Conservation (phyloP, 495 filamentous ascomycete genomes). For the Neurospora tetraspora region DNA sequence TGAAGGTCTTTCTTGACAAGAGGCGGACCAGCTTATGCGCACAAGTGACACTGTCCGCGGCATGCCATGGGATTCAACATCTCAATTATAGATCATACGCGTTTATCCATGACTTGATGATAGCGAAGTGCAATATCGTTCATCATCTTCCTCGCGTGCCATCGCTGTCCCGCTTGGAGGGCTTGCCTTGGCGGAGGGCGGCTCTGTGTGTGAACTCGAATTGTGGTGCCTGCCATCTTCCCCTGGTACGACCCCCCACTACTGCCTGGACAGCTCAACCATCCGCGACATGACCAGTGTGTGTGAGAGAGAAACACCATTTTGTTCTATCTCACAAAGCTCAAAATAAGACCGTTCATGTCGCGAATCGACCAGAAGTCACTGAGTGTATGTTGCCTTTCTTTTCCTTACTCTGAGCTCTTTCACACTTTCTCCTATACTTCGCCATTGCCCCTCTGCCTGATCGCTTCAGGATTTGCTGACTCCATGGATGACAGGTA, state of each 20-base stretch:
- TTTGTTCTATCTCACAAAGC: background rate
- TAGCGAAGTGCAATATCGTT: background rate
- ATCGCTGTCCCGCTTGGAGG: background rate
- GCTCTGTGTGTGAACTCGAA: background rate
- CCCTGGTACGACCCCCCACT: background rate
- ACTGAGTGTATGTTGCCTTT: background rate
- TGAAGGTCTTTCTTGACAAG: background rate
- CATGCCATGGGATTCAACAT: background rate
- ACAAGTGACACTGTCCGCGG: background rate
- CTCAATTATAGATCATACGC: background rate
- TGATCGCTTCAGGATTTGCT: background rate
- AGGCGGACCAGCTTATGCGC: background rate
- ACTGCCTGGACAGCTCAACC: background rate
- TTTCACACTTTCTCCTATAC: background rate
- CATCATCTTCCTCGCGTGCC: background rate
- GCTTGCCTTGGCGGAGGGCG: background rate
- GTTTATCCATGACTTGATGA: background rate
- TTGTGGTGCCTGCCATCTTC: background rate
- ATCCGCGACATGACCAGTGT: background rate
- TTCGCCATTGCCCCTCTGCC: background rate
- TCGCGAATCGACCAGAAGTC: background rate
- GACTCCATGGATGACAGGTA: background rate
- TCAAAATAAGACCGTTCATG: background rate
- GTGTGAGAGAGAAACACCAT: background rate
- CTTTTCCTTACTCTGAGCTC: background rate